Base-by-base conservation (phyloP, 805 yeast genomes). In the Lachancea lanzarotensis region DNA sequence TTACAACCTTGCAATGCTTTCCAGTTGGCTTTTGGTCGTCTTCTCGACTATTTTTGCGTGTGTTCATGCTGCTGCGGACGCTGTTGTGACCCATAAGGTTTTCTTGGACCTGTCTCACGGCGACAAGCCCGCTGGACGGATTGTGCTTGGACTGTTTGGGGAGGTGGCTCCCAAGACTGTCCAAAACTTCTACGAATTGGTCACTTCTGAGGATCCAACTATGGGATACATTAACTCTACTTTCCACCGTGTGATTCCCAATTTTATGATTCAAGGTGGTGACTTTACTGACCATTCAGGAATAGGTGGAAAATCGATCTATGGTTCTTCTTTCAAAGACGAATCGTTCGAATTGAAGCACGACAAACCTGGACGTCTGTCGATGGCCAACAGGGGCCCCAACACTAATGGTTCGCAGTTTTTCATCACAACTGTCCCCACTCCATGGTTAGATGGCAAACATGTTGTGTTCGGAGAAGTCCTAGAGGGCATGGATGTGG, bases 381-480 rank as follows among this genome's bases (percentile, higher is more conserved):
- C 87, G 2, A 83, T 83, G 91, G 91, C 91, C 54, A 83, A 83
- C 57, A 81, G 88, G 27, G 91, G 91, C 53, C 77, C 63, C 51
- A 72, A 82, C 68, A 82, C 90, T 67, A 89, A 89, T 65, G 96
- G 96, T 17, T 88, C 96, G 31, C 97, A 89, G 69, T 90, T 90
- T 65, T 90, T 90, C 76, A 84, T 93, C 70, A 63, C 67, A 41
- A 90, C 97, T 22, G 96, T 84, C 18, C 75, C 78, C 30, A 87
- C 96, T 45, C 71, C 82, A 40, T 93, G 98, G 98, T 78, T 93
- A 62, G 88, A 93, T 62, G 93, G 95, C 52, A 80, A 73, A 56
- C 98, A 93, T 68, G 98, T 93, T 62, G 98, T 93, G 35, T 93
- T 93, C 60, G 98, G 98, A 53, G 87, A 88, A 70, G 96, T 93